A percentile compares a stretch with the other conserved stretches of the same genome.
These are phyloP conservation scores for Metarhizium robertsii DNA, from an alignment of 2,329 filamentous ascomycete species.

Conservation along the genomic window DNA sequence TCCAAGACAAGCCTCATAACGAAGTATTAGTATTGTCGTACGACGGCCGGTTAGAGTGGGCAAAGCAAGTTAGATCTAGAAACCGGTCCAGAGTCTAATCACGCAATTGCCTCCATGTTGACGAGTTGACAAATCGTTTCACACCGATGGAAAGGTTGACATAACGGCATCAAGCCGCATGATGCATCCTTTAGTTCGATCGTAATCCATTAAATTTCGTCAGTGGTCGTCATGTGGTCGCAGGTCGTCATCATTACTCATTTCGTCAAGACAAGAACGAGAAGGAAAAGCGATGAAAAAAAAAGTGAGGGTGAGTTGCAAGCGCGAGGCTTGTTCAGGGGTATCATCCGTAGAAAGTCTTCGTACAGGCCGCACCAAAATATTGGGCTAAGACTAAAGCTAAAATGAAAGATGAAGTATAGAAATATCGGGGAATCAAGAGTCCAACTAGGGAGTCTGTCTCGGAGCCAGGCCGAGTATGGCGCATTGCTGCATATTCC, in stretches of 20 bases:
- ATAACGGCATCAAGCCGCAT: slow-evolving; percentile 24
- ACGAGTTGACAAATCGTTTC: slow-evolving; percentile 15
- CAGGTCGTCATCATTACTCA: slow-evolving; percentile 32
- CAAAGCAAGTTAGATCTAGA: slow-evolving; percentile 10
- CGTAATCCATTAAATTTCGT: slow-evolving; percentile 11
- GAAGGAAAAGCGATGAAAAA: slow-evolving; percentile 19
- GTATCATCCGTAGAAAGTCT: slow-evolving; percentile 12
- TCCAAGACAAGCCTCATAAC: slow-evolving; percentile 24
- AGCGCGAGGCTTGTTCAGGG: slow-evolving; percentile 7
- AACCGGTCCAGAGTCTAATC: slow-evolving; percentile 17
- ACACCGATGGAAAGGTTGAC: slow-evolving; percentile 16
- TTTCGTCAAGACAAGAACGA: slow-evolving; percentile 33
- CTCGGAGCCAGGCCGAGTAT: slow-evolving; percentile 38
- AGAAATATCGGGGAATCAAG: slow-evolving; percentile 16
- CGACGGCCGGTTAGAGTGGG: slow-evolving; percentile 18
- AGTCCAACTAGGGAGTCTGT: slow-evolving; percentile 24
- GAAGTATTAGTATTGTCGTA: slow-evolving; percentile 10
- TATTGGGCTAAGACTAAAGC: slow-evolving; percentile 10
- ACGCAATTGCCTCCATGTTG: not conserved
- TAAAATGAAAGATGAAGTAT: slow-evolving; percentile 6
- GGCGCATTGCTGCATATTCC: slow-evolving; percentile 55
- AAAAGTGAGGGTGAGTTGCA: slow-evolving; percentile 24
- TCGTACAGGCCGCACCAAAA: slow-evolving; percentile 16
- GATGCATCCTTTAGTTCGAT: slow-evolving; percentile 12
- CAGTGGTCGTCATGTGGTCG: slow-evolving; percentile 17